These are phyloP conservation scores for Alternaria conjuncta DNA, from an alignment of 2,329 filamentous ascomycete species.

Conservation along the genomic window DNA sequence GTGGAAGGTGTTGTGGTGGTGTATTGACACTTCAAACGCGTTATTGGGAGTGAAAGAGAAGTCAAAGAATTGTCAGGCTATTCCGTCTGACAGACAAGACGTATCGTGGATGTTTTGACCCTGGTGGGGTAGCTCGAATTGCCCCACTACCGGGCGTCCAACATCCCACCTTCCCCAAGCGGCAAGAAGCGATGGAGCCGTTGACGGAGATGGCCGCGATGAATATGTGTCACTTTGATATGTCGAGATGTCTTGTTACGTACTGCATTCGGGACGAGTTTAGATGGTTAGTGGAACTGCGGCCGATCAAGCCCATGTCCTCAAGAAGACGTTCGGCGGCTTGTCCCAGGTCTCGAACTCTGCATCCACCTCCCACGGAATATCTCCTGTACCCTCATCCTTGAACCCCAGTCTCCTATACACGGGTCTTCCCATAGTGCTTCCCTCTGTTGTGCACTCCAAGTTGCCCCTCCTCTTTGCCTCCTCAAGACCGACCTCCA, in stretches of 20 bases:
- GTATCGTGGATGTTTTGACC: conserved; percentile 18
- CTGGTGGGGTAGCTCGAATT: conserved; percentile 29
- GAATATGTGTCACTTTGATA: conserved; percentile 1
- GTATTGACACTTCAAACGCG: neutral
- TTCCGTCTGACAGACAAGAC: neutral
- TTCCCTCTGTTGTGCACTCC: conserved; percentile 47
- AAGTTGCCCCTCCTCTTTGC: conserved; percentile 42
- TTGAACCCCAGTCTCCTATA: conserved; percentile 44
- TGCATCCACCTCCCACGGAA: conserved; percentile 41
- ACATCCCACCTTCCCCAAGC: conserved; percentile 43
- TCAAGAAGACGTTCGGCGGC: conserved; percentile 45
- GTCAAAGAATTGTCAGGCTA: neutral
- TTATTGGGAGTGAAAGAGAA: neutral
- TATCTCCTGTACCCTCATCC: conserved; percentile 38
- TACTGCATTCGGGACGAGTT: neutral
- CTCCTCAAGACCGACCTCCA: conserved; percentile 43
- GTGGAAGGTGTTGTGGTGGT: neutral
- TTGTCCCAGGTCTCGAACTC: conserved; percentile 40
- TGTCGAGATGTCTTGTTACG: neutral
- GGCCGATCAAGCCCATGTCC: conserved; percentile 32
- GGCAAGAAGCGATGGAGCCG: conserved; percentile 24
- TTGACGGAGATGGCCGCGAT: conserved; percentile 22
- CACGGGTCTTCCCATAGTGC: conserved; percentile 43
- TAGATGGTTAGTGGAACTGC: neutral
- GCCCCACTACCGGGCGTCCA: conserved; percentile 31